Conservation (phyloP, 768 basidiomycete species). For the Dioszegia crocea region DNA sequence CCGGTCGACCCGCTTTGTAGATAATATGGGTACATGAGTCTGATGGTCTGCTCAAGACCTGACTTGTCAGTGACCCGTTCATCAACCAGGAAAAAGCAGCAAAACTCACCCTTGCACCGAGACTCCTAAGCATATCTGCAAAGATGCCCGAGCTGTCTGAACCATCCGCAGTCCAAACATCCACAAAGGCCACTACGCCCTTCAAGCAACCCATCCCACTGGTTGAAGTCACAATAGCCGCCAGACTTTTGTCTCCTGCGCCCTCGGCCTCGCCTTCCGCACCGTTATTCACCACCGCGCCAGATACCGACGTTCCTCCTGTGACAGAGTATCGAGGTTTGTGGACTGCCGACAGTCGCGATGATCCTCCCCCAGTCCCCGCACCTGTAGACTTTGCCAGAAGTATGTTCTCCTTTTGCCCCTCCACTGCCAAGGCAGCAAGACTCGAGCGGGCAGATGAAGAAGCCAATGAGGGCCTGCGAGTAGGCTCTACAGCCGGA, state of each 20-base stretch:
- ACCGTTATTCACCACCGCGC: slow-evolving; percentile 11
- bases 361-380: not conserved
- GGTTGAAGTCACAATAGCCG: slow-evolving; percentile 29
- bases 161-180: slow-evolving; percentile 49
- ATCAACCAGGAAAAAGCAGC: not conserved
- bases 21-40: slow-evolving; percentile 49
- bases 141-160: slow-evolving; percentile 43
- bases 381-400: not conserved
- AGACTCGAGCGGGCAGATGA: slow-evolving; percentile 1
- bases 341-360: slow-evolving; percentile 17
- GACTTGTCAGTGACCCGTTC: not conserved
- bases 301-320: not conserved
- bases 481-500: slow-evolving; percentile 9
- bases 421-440: not conserved
- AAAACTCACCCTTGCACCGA: slow-evolving; percentile 47
- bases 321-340: slow-evolving; percentile 18
- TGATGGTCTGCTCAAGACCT: slow-evolving; percentile 46
- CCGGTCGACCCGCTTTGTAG: slow-evolving; percentile 47
- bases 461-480: slow-evolving; percentile 3
- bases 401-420: slow-evolving; percentile 4
- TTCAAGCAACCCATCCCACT: slow-evolving; percentile 32
- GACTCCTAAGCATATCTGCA: slow-evolving; percentile 42
- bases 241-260: slow-evolving; percentile 23
- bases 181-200: slow-evolving; percentile 50
- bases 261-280: slow-evolving; percentile 7